Evolutionary conservation across 768 basidiomycete genomes (phyloP).

Genomic region (Panaeolus cyanescens): DNA sequence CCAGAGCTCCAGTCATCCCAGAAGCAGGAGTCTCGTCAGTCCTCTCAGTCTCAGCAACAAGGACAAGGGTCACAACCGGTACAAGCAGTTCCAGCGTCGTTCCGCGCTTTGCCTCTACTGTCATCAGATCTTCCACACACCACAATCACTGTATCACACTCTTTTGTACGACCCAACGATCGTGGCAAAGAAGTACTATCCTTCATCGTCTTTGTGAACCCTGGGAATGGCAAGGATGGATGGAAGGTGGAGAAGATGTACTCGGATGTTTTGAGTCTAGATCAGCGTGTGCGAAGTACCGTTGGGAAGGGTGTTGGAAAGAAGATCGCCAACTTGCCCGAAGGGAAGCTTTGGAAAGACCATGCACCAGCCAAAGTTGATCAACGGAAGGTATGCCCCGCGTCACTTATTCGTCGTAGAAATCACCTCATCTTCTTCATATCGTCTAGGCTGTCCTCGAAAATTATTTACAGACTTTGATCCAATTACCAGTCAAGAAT

Average conservation of each 20-base stretch:
- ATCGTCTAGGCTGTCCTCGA: constrained; percentile 69
- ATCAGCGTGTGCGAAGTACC: constrained; percentile 70
- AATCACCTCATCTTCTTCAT: constrained; percentile 9
- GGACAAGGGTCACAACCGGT: constrained; percentile 20
- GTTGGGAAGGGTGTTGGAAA: constrained; percentile 73
- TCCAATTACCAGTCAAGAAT: constrained; percentile 81
- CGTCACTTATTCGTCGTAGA: not conserved
- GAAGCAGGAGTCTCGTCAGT: constrained; percentile 12
- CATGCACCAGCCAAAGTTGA: constrained; percentile 97
- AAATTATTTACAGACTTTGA: constrained; percentile 81
- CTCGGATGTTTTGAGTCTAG: constrained; percentile 88
- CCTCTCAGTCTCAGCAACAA: constrained; percentile 21
- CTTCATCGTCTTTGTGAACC: constrained; percentile 79
- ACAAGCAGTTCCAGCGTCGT: constrained; percentile 42
- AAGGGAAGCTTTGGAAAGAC: constrained; percentile 94
- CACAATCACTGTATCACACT: constrained; percentile 70
- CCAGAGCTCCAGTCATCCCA: constrained; percentile 4
- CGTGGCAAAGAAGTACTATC: constrained; percentile 90
- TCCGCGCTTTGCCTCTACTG: constrained; percentile 74
- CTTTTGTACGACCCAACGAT: constrained; percentile 86
- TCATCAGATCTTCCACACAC: constrained; percentile 75
- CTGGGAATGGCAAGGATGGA: constrained; percentile 66
- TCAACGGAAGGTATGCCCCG: constrained; percentile 81
- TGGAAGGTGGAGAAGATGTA: constrained; percentile 94
- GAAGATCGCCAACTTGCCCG: constrained; percentile 81